phyloP scores from a whole-genome alignment of 768 basidiomycete genomes.

The Pisolithus marmoratus region DNA sequence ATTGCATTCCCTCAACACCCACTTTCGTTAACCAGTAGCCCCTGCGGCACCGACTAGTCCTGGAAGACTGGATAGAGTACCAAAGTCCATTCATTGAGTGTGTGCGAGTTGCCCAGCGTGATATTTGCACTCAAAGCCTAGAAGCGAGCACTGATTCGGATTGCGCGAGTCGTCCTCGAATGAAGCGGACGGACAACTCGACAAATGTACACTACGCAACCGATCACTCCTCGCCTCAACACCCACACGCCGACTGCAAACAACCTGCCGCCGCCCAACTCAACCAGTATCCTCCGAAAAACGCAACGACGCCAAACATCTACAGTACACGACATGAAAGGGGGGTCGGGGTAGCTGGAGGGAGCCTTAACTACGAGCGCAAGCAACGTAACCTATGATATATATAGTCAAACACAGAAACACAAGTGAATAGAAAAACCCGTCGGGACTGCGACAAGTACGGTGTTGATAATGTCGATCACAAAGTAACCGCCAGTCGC shows the following conservation, averaged over 20 bases:
- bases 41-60: too few relatives aligned
- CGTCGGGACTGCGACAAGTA: conserved; percentile 6
- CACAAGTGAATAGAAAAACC: conserved; percentile 8
- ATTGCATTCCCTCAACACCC: too few relatives aligned
- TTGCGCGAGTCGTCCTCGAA: neutral
- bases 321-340: conserved; percentile 13
- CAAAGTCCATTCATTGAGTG: too few relatives aligned
- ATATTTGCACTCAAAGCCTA: too few relatives aligned
- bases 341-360: conserved; percentile 5
- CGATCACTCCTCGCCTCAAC: conserved; percentile 6
- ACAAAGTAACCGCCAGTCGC: conserved; percentile 5
- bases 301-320: conserved; percentile 5
- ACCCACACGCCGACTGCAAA: conserved; percentile 4
- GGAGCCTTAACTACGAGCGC: conserved; percentile 14
- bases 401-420: conserved; percentile 26
- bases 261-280: conserved; percentile 10
- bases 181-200: neutral
- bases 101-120: too few relatives aligned
- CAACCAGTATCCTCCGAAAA: conserved; percentile 6
- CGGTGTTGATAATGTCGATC: neutral
- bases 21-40: too few relatives aligned
- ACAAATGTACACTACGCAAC: conserved; percentile 3
- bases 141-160: neutral
- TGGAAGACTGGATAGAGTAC: too few relatives aligned
- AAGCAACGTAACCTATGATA: conserved; percentile 23